Evolutionary conservation across 306 rosid genomes (phyloP), one percentile per base, ranked within the genome.

Genomic region (Gastrolobium bilobum): DNA sequence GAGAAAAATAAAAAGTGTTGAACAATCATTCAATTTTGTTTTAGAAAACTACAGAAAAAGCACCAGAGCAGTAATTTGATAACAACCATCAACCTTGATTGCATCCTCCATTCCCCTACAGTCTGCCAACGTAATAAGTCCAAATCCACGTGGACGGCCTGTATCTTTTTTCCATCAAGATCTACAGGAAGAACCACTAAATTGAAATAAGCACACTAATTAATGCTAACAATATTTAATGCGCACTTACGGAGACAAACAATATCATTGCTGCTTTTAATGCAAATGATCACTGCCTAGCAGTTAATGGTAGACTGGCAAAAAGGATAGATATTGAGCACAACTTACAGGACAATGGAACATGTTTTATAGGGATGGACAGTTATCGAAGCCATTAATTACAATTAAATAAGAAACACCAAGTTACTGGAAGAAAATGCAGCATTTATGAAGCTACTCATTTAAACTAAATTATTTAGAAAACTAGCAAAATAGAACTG

Each of bases 111-210:
- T n/a, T n/a, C n/a, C n/a, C n/a, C n/a, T n/a, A n/a, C n/a, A n/a
- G n/a, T n/a, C n/a, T n/a, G n/a, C n/a, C n/a, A n/a, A n/a, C n/a
- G n/a, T n/a, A n/a, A n/a, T n/a, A n/a, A n/a, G n/a, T n/a, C n/a
- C n/a, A n/a, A n/a, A n/a, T n/a, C n/a, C n/a, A n/a, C n/a, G 98
- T 0, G 98, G 98, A 61, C 98, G 94, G 43, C 94, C 93, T 10
- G 97, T 88, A 61, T 93, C 95, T 81, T 93, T 93, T 87, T 88
- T 93, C 99, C 91, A 95, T 14, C 97, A 95, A 91, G 86, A 95
- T 91, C 99, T 95, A 89, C 89, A 91, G 29, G 74, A 79, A 84
- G 44, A 62, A 81, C 71, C 68, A 83, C 46, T 61, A 54, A 81
- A 61, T 20, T 56, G 63, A 47, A 73, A 77, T 66, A 66, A 10